phyloP scores from a whole-genome alignment of 768 basidiomycete species.

The Leccinum ochraceum region DNA sequence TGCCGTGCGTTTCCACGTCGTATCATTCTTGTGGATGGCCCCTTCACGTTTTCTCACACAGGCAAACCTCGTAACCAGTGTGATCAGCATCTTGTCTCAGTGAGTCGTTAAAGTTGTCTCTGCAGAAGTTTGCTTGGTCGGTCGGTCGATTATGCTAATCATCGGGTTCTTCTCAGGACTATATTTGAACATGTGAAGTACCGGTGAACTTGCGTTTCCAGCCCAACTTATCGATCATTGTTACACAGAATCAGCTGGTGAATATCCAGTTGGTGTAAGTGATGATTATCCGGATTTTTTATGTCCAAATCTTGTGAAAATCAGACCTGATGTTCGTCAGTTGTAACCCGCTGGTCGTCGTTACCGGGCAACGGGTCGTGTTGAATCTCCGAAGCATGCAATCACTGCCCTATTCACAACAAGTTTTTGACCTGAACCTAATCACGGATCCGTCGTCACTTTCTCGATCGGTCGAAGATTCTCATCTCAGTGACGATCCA shows the following conservation, averaged over 20 bases:
- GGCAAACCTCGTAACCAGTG: background rate
- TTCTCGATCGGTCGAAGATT: background rate
- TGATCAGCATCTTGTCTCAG: conserved; percentile 1
- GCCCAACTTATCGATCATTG: background rate
- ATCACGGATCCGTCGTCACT: background rate
- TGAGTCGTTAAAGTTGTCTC: background rate
- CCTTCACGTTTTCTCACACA: background rate
- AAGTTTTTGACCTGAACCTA: background rate
- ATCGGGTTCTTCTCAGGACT: background rate
- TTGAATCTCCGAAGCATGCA: conserved; percentile 15
- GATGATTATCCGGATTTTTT: background rate
- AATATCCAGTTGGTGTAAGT: conserved; percentile 4
- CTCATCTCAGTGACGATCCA: background rate
- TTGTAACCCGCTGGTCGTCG: conserved; percentile 10
- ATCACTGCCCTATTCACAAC: background rate
- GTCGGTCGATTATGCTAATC: background rate
- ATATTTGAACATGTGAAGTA: background rate
- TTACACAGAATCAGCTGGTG: conserved; percentile 2
- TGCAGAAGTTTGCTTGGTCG: background rate
- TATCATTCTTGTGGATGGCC: background rate
- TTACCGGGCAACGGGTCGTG: conserved; percentile 19
- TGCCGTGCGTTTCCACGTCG: background rate
- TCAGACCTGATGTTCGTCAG: background rate
- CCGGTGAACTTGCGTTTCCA: background rate
- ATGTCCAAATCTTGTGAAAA: background rate